Evolutionary conservation across 1,284 basidiomycete genomes (phyloP), one percentile per base, ranked within the genome.

Genomic region (Trametes versicolor): DNA sequence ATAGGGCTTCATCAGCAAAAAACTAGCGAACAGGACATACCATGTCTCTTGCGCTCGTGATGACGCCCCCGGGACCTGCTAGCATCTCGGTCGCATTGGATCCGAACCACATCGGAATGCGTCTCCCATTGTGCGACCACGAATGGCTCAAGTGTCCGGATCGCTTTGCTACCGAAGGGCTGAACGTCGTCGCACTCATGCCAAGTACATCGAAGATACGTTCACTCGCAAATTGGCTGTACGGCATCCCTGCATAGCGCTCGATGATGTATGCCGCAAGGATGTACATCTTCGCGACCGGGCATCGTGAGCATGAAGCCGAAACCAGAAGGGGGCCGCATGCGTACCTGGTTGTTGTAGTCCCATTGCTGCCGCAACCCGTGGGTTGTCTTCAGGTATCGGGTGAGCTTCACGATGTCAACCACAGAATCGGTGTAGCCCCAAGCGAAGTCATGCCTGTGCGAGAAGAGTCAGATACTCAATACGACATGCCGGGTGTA

Each of bases 281-380:
- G 21, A 57, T 65, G 48, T 58, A 70, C 62, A 66, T 68, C 62
- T 63, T 34, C 4, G 27, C 7, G 37, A 27, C 19, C 3, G n/a
- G 34, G n/a, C 19, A 7, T 21, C 15, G 23, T 32, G 19, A 29
- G 15, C 17, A 34, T 19, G 51, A 4, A n/a, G 32, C 8, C 23
- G 39, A 43, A 12, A 15, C n/a, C n/a, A n/a, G n/a, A 6, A 17
- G 13, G 15, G 3, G 10, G 27, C n/a, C 5, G 17, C 2, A 41
- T 19, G 13, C 53, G 15, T 48, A 79, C 83, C 59, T 77, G 74
- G 47, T 83, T 83, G 67, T 79, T 83, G 70, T 83, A 84, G 6
- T 75, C 76, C 70, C 73, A 83, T 25, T 71, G 69, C 63, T 82
- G 71, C 34, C 83, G 76, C 2, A 83, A 71, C 67, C 82, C 83